Evolutionary conservation across 805 yeast species (phyloP).

Genomic region (Ogataea salicorniae): DNA sequence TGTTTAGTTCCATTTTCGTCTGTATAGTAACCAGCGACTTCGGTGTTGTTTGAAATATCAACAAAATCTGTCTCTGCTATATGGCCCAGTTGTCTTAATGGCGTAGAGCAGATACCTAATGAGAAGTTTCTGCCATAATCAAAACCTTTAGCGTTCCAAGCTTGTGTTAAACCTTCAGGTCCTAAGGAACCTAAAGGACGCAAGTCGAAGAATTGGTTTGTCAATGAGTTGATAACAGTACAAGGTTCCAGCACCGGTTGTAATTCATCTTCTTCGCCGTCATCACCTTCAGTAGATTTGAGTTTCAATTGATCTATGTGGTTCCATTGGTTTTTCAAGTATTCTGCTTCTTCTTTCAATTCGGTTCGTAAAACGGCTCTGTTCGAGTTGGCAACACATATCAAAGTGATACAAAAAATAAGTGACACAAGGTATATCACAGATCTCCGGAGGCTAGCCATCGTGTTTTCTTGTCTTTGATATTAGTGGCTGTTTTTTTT

Average conservation of each 20-base stretch:
- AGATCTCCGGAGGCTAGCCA: conserved; percentile 10
- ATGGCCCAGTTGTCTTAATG: conserved; percentile 29
- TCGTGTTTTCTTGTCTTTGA: not conserved
- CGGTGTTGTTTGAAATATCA: conserved; percentile 34
- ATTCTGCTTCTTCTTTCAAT: conserved; percentile 12
- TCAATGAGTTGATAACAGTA: conserved; percentile 37
- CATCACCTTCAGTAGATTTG: not conserved
- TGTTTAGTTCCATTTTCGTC: conserved; percentile 38
- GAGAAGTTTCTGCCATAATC: conserved; percentile 72
- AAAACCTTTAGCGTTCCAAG: conserved; percentile 68
- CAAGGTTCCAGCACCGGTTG: conserved; percentile 31
- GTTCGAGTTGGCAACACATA: conserved; percentile 4
- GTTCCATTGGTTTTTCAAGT: conserved; percentile 8
- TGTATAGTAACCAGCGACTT: conserved; percentile 55
- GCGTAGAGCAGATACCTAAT: conserved; percentile 63
- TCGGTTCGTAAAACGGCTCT: conserved; percentile 6
- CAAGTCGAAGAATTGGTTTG: conserved; percentile 43
- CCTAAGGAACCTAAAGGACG: conserved; percentile 32
- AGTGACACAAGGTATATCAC: conserved; percentile 1
- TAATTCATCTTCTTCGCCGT: conserved; percentile 8
- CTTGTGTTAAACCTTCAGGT: conserved; percentile 29
- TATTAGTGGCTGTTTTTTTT: too few species aligned
- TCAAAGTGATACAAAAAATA: not conserved
- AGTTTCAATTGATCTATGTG: not conserved
- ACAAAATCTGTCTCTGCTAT: conserved; percentile 28